Evolutionary conservation across 2,329 filamentous ascomycete genomes (phyloP).

Genomic region (Cladophialophora carrionii): DNA sequence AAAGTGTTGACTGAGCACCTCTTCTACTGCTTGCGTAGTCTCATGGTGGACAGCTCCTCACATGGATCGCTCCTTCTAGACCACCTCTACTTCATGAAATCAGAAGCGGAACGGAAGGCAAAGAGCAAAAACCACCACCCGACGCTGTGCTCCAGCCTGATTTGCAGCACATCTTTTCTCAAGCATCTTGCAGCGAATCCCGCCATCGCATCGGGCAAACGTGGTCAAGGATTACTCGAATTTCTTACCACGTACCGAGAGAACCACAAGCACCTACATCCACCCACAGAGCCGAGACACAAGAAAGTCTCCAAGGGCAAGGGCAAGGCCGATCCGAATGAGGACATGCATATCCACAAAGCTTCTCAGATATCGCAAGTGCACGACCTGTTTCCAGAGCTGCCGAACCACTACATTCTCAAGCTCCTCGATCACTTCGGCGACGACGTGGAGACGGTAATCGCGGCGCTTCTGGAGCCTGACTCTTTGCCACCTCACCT

Average conservation of each 20-base stretch:
- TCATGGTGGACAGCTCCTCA: constrained; percentile 67
- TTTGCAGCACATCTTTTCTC: constrained; percentile 78
- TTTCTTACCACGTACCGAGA: constrained; percentile 47
- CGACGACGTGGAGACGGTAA: constrained; percentile 76
- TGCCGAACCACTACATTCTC: constrained; percentile 80
- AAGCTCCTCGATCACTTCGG: constrained; percentile 77
- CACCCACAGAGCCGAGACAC: constrained; percentile 47
- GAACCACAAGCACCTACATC: constrained; percentile 46
- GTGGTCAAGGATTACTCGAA: constrained; percentile 47
- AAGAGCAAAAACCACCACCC: constrained; percentile 46
- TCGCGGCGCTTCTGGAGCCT: constrained; percentile 75
- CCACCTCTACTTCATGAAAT: constrained; percentile 78
- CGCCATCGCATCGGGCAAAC: constrained; percentile 44
- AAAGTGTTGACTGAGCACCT: constrained; percentile 71
- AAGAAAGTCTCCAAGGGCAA: constrained; percentile 49
- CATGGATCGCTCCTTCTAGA: constrained; percentile 78
- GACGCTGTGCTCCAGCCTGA: constrained; percentile 78
- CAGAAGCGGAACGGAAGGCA: constrained; percentile 66
- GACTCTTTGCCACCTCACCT: constrained; percentile 73
- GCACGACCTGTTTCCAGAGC: constrained; percentile 89
- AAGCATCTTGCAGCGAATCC: constrained; percentile 47
- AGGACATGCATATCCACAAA: constrained; percentile 71
- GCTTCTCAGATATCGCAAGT: constrained; percentile 86
- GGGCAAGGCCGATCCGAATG: constrained; percentile 44
- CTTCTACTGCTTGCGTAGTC: constrained; percentile 73